Evolutionary conservation across 2,329 filamentous ascomycete genomes (phyloP).

Genomic region (Arachnomyces sp.): DNA sequence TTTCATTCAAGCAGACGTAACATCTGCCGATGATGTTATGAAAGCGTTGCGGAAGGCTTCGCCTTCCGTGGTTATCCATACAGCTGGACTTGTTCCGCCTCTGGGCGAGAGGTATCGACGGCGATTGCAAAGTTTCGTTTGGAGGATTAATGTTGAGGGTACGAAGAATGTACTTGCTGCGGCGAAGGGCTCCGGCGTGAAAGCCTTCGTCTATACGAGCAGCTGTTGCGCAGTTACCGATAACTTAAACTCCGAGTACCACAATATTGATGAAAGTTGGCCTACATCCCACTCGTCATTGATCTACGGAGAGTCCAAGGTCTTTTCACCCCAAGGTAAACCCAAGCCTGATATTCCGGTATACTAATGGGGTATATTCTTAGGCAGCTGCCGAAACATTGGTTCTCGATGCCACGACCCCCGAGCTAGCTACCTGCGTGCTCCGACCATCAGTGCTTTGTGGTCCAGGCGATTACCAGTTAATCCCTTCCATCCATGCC

Average conservation of each 20-base stretch:
- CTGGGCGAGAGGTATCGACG: constrained; percentile 30
- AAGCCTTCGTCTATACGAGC: constrained; percentile 49
- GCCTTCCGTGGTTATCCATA: constrained; percentile 47
- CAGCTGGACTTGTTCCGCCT: constrained; percentile 41
- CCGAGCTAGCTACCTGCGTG: constrained; percentile 30
- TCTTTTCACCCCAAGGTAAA: constrained; percentile 11
- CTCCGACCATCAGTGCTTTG: constrained; percentile 38
- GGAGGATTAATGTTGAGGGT: constrained; percentile 46
- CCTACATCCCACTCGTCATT: constrained; percentile 29
- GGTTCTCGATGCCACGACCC: constrained; percentile 30
- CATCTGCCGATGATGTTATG: constrained; percentile 18
- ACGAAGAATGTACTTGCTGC: constrained; percentile 46
- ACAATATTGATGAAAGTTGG: constrained; percentile 34
- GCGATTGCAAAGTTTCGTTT: constrained; percentile 32
- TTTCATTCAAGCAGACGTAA: constrained; percentile 29
- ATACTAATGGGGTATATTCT: constrained; percentile 9
- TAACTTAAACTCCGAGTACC: constrained; percentile 31
- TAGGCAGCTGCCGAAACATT: constrained; percentile 36
- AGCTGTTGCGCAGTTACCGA: constrained; percentile 48
- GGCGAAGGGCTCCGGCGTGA: constrained; percentile 36
- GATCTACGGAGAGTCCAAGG: constrained; percentile 39
- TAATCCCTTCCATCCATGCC: constrained; percentile 35
- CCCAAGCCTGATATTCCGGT: background rate
- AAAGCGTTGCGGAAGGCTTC: constrained; percentile 30
- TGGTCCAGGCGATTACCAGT: constrained; percentile 35